Conservation (phyloP, 1,284 basidiomycete species). For the Meira miltonrushii region DNA sequence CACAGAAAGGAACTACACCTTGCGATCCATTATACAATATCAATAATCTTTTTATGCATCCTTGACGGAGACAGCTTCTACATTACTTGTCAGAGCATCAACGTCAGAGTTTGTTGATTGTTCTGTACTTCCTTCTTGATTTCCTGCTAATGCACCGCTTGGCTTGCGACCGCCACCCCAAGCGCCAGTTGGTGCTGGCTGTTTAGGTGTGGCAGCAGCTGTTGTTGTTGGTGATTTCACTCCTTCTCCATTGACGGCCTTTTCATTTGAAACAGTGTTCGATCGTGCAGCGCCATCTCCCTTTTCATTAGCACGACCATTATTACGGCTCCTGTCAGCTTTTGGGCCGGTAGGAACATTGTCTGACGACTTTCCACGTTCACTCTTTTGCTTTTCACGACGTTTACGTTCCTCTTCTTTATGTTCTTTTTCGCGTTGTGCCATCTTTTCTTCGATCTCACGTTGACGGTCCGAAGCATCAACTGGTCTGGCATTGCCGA, state of each 20-base stretch:
- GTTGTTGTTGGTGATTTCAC: constrained; percentile 15
- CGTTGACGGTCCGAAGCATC: constrained; percentile 73
- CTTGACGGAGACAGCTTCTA: no score
- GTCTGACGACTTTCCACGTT: constrained; percentile 24
- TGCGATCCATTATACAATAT: no score
- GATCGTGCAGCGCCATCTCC: constrained; percentile 5
- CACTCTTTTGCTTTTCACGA: constrained; percentile 37
- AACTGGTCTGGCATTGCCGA: constrained; percentile 85
- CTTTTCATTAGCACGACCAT: background rate
- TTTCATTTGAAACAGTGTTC: constrained; percentile 10
- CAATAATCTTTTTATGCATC: no score
- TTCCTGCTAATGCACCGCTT: constrained; percentile 26
- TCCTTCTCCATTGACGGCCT: background rate
- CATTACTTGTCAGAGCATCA: no score
- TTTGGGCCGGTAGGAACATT: constrained; percentile 10
- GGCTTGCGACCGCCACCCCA: constrained; percentile 44
- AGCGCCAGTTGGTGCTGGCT: constrained; percentile 30
- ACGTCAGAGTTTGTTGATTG: no score
- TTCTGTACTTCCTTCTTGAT: no score
- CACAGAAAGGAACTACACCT: no score
- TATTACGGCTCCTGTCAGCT: constrained; percentile 3
- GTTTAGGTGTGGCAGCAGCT: constrained; percentile 17
- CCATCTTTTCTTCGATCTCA: constrained; percentile 61
- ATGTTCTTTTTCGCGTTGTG: constrained; percentile 29
- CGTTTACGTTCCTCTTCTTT: constrained; percentile 34